Evolutionary conservation across 768 basidiomycete species (phyloP), one percentile per base, ranked within the genome.

Genomic region (Rubroboletus pulcherrimus): DNA sequence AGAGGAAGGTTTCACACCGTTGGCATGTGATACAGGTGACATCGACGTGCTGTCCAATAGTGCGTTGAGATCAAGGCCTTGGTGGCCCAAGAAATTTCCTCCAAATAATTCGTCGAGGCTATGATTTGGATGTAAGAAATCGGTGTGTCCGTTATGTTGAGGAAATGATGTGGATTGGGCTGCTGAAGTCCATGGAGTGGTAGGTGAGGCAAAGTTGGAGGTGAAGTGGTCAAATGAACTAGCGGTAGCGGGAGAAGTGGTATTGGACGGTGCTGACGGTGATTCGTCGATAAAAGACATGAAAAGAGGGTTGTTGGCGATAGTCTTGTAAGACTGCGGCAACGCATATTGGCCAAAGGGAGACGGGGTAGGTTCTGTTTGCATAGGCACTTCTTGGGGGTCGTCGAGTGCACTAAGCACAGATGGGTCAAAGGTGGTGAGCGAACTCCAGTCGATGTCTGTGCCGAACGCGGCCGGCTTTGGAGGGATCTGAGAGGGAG

Each of bases 231-330:
- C 75, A 42, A 72, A 63, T 48, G 67, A 56, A 56, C 55, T 64
- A 48, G 57, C 7, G 37, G 54, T 65, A 46, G 57, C 5, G 34
- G 54, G 39, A 17, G 63, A 37, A 19, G 50, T 63, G 57, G 63
- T 57, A 54, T 63, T 57, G 26, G 60, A 50, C 42, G 59, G 44
- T 14, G 41, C 44, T 1, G 73, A 63, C 15, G 73, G 68, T 35
- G 73, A 63, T 57, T 86, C 85, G 19, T 83, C 80, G 15, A 85
- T 81, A 66, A 87, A 87, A n/a, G 90, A 89, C 77, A 89, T 90
- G 76, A 87, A 92, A 73, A 85, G 78, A 1, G 91, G 90, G 59
- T 92, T 92, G 72, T 79, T 85, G 48, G 90, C 90, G 54, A 94
- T 85, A 11, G 88, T 90, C 54, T 87, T 91, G 70, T 83, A 91